These are phyloP conservation scores for Delonix regia DNA, from an alignment of 306 rosid genomes.

Conservation along the genomic window DNA sequence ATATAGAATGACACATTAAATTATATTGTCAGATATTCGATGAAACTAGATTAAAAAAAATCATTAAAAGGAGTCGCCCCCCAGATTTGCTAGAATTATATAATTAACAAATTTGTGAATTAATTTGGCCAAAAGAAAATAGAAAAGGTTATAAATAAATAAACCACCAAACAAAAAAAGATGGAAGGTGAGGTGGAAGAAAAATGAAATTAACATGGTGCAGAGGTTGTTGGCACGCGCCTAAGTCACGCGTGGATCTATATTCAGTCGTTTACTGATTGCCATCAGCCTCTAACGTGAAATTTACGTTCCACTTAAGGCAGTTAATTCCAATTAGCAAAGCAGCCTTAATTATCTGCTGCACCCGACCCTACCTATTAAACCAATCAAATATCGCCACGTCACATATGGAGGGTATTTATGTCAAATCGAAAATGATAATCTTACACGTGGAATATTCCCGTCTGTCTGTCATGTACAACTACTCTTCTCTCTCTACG, in stretches of 20 bases:
- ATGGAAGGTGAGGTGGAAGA: background rate
- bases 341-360: background rate
- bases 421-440: background rate
- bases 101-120: too few species aligned
- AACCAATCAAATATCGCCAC: background rate
- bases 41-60: background rate
- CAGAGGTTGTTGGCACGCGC: background rate
- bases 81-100: background rate
- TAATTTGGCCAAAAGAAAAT: too few species aligned
- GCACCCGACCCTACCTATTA: background rate
- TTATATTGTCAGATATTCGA: background rate
- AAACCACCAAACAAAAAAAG: background rate
- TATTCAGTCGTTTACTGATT: background rate
- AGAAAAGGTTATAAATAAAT: background rate
- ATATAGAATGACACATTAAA: background rate
- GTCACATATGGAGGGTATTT: background rate
- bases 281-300: background rate
- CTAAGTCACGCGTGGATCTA: background rate
- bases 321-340: background rate
- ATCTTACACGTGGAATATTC: background rate
- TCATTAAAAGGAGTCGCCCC: background rate
- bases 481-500: background rate
- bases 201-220: background rate
- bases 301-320: conserved; percentile 1
- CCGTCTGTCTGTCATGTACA: background rate